Percentiles rank a stretch among this genome's conserved stretches.
Evolutionary conservation across 2,329 filamentous ascomycete genomes (phyloP).

Genomic region (Tolypocladium paradoxum): DNA sequence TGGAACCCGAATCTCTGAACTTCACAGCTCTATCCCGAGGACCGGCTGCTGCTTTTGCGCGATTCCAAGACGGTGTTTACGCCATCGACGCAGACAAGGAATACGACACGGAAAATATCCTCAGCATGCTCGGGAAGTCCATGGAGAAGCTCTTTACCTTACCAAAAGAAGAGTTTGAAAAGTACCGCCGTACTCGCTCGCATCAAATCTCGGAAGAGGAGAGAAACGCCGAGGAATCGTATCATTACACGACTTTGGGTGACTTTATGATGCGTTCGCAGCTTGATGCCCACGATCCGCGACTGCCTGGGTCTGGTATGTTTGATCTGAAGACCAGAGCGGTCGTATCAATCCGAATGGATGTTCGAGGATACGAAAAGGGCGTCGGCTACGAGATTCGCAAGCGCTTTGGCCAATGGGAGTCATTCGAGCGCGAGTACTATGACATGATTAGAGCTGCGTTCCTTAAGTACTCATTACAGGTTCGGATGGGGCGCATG

Average conservation of each 20-base stretch:
- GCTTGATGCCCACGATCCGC: slow-evolving; percentile 77
- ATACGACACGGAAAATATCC: slow-evolving; percentile 71
- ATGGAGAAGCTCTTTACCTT: slow-evolving; percentile 93
- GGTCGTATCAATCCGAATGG: slow-evolving; percentile 86
- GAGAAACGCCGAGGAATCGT: slow-evolving; percentile 62
- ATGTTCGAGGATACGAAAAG: slow-evolving; percentile 57
- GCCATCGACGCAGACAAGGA: slow-evolving; percentile 95
- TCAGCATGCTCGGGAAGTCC: slow-evolving; percentile 87
- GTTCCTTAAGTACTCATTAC: slow-evolving; percentile 92
- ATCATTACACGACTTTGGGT: slow-evolving; percentile 76
- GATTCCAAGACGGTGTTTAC: slow-evolving; percentile 75
- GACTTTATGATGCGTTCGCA: slow-evolving; percentile 94
- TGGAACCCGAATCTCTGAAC: slow-evolving; percentile 46
- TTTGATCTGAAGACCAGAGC: slow-evolving; percentile 95
- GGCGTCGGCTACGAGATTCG: slow-evolving; percentile 84
- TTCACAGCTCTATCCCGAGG: slow-evolving; percentile 65
- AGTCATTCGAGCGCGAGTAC: slow-evolving; percentile 92
- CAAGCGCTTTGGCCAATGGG: slow-evolving; percentile 62
- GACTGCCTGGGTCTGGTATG: slow-evolving; percentile 82
- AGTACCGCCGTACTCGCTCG: slow-evolving; percentile 60
- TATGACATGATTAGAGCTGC: slow-evolving; percentile 93
- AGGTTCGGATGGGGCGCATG: slow-evolving; percentile 96
- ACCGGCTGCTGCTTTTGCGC: slow-evolving; percentile 72
- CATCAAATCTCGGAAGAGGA: slow-evolving; percentile 63
- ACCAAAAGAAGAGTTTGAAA: slow-evolving; percentile 72